Percentiles rank a stretch among this genome's conserved stretches.
Evolutionary conservation across 106 monocot species (phyloP).

Genomic region (Dendrobium officinale): DNA sequence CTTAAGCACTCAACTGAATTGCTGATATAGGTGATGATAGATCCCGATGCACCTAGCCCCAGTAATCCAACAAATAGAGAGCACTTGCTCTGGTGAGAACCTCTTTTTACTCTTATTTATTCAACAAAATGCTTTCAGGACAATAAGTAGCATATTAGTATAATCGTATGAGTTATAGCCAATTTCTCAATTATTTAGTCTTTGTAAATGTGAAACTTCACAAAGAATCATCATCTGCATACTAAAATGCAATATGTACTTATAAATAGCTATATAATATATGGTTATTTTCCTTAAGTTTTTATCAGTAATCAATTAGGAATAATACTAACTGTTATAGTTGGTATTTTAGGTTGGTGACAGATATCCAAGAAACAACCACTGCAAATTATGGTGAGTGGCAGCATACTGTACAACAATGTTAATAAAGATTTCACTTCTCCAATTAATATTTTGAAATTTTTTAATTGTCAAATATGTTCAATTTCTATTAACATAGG

Average conservation of each 20-base stretch:
- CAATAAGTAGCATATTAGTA: neutral
- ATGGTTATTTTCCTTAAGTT: neutral
- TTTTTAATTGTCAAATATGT: neutral
- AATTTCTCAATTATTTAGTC: too few relatives aligned
- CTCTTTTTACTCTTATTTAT: neutral
- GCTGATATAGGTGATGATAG: slow-evolving; percentile 44
- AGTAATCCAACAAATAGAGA: slow-evolving; percentile 47
- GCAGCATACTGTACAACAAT: neutral
- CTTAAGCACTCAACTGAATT: neutral
- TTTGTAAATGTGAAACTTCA: neutral
- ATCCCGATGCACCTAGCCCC: slow-evolving; percentile 52
- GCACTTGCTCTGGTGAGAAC: slow-evolving; percentile 37
- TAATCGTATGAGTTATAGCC: too few relatives aligned
- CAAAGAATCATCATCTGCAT: neutral
- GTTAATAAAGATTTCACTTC: neutral
- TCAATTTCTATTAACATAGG: neutral
- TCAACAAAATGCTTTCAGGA: neutral
- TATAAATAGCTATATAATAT: neutral
- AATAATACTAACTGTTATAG: neutral
- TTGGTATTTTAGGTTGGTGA: slow-evolving; percentile 54
- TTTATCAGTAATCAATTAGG: neutral
- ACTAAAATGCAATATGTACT: neutral
- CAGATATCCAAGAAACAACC: slow-evolving; percentile 61
- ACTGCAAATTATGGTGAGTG: slow-evolving; percentile 54
- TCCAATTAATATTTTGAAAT: neutral